Base-by-base conservation (phyloP, 371 early-diverging fungal genomes). In the Blyttiomyces sp. region DNA sequence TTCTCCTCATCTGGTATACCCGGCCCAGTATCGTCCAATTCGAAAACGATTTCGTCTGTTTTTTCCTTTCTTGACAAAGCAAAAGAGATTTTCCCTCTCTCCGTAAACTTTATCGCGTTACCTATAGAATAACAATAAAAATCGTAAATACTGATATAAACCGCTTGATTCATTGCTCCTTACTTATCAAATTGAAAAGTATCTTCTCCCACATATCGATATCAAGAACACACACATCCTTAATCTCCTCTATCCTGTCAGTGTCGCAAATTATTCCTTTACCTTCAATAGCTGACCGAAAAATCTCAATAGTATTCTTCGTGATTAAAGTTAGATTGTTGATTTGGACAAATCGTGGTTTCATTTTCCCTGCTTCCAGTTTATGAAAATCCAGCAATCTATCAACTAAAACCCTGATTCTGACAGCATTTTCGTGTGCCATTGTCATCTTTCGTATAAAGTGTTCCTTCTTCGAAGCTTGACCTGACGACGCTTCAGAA, bases 371-470 rank as follows among this genome's bases (percentile, higher is more conserved):
- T 11, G 79, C 70, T 49, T 81, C 75, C 4, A 79, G 59, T 36
- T 72, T 60, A 2, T 69, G 67, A 36, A 76, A 73, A 33, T 69
- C 67, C 23, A 81, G 64, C 2, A 79, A 54, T 2, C 64, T 71
- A 63, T 79, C 79, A 27, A 81, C 78, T 4, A 81, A 60, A 54
- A 71, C 75, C 21, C 77, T 60, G 16, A 81, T 56, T 4, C 82
- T 68, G 19, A 69, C 36, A 2, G 76, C 64, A 36, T 81, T 81
- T 24, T 75, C 59, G 21, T 67, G 70, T 19, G 76, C 74, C 60
- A 77, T 64, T 1, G 61, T 19, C 7, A 63, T 36, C 17, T 52
- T 17, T n/a, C n/a, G n/a, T n/a, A n/a, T n/a, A n/a, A n/a, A n/a
- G n/a, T n/a, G n/a, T n/a, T n/a, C n/a, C n/a, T n/a, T n/a, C n/a